Base-by-base conservation (phyloP, 352 stramenopile genomes). In the Plasmopara viticola region DNA sequence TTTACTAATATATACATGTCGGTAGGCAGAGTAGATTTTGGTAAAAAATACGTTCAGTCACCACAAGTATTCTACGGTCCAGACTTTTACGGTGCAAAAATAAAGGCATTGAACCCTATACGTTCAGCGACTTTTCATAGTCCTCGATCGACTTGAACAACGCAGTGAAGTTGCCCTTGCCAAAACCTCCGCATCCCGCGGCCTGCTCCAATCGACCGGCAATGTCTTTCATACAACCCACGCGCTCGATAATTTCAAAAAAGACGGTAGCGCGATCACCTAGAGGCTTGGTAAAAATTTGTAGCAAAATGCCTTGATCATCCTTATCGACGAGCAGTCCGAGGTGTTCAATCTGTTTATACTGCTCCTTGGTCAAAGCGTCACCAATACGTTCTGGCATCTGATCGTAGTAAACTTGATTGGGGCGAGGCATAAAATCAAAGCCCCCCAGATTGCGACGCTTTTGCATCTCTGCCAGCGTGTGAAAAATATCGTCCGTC, bases 401-500 rank as follows among this genome's bases (percentile, higher is more conserved):
- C 37, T 84, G 83, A 58, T 90, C 65, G 74, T 98, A 98, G 78
- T 98, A 98, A 13, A 62, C 58, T 20, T 84, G 68, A 33, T 78
- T 86, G 14, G 93, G 93, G 4, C 75, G 59, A 9, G 81, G 84
- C 82, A 93, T 93, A 64, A 93, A 93, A 60, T 93, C 82, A 47
- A 93, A 93, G 39, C 82, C 82, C 14, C 82, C 82, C 13, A 85
- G 33, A 51, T 75, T 60, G 47, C 75, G 88, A 47, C 82, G 66
- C 67, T 86, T 79, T 46, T 74, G 76, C 79, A 93, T 93, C 53
- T 89, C 81, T 53, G 55, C 67, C 49, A 98, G 69, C 12, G 94
- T 98, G 18, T 81, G 61, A 66, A 98, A 97, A 56, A 98, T 98
- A 68, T 98, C 93, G 64, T 94, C 66, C 2, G 93, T 98, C 67